Evolutionary conservation across 129 eudicot genomes (phyloP).

Genomic region (Helianthus tuberosus): DNA sequence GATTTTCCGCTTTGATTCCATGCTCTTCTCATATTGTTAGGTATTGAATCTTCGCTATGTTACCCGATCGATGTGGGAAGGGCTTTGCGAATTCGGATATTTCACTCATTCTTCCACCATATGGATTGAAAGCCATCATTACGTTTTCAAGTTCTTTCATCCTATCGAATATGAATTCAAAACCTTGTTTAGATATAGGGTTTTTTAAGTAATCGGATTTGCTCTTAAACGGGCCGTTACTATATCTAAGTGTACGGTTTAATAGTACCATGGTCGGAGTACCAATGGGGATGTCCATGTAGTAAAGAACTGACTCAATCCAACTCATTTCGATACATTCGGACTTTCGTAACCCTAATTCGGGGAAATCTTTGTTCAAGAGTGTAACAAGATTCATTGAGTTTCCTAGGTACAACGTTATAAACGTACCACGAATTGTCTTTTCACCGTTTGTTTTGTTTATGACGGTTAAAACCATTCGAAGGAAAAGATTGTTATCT

Average conservation of each 20-base stretch:
- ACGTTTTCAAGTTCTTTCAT: conserved; percentile 8
- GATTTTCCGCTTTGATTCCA: not conserved
- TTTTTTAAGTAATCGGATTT: conserved; percentile 11
- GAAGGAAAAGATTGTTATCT: not conserved
- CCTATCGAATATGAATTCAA: conserved; percentile 4
- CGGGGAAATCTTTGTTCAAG: not conserved
- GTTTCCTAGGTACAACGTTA: conserved; percentile 8
- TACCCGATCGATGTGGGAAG: conserved; percentile 20
- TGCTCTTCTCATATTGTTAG: not conserved
- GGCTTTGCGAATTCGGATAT: conserved; percentile 15
- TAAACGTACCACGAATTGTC: not conserved
- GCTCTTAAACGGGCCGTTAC: not conserved
- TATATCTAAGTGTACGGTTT: not conserved
- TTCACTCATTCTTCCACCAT: conserved; percentile 14
- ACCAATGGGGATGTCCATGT: not conserved
- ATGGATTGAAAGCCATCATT: not conserved
- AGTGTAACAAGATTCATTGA: not conserved
- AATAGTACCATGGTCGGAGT: not conserved
- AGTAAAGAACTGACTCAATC: conserved; percentile 1
- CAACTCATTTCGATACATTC: conserved; percentile 20
- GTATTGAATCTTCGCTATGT: conserved; percentile 1
- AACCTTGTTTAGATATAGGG: not conserved
- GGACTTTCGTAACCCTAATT: conserved; percentile 9
- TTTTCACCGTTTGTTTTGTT: not conserved
- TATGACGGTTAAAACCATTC: not conserved